Base-by-base conservation (phyloP, 768 basidiomycete genomes). In the Gelatoporia subvermispora region DNA sequence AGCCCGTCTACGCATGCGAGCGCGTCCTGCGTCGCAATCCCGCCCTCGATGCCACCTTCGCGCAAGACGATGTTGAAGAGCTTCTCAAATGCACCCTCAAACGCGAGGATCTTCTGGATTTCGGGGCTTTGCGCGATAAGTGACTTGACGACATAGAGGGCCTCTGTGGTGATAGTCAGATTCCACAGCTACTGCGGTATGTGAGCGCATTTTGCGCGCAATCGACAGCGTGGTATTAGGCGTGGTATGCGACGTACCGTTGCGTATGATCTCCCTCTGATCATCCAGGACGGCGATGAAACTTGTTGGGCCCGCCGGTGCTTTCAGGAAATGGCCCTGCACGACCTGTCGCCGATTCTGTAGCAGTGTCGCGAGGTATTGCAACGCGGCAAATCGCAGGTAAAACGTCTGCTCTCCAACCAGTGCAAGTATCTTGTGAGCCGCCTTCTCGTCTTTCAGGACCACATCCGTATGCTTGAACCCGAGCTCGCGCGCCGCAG, bases 61-160 rank as follows among this genome's bases (percentile, higher is more conserved):
- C 81, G 77, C 8, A 79, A 76, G 52, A 98, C 79, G 41, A 89
- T 93, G 47, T 84, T 84, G 69, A 98, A 93, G 24, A 99, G 76
- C 62, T 87, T 91, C 71, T 99, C 96, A 60, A 99, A 98, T 1
- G 89, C 90, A 17, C 96, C 93, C 57, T 93, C 93, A 58, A 99
- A 99, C 0, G 94, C 93, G 39, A 98, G 81, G 24, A 97, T 83
- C 68, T 97, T 98, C 62, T 97, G 95, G 31, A 99, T 89, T 64
- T 97, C 92, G 25, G 88, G 80, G 57, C 88, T 97, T 57, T 93
- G 87, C 0, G 82, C 81, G 34, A 88, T 81, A 13, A 99, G 73
- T 4, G 82, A 72, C 52, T 94, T 88, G 28, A 93, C 75, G 69
- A 94, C 81, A 15, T 82, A 73, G 35, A 96, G 81, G 20, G 83